Evolutionary conservation across 2,329 filamentous ascomycete species (phyloP).

Genomic region (Karstenula rhodostoma): DNA sequence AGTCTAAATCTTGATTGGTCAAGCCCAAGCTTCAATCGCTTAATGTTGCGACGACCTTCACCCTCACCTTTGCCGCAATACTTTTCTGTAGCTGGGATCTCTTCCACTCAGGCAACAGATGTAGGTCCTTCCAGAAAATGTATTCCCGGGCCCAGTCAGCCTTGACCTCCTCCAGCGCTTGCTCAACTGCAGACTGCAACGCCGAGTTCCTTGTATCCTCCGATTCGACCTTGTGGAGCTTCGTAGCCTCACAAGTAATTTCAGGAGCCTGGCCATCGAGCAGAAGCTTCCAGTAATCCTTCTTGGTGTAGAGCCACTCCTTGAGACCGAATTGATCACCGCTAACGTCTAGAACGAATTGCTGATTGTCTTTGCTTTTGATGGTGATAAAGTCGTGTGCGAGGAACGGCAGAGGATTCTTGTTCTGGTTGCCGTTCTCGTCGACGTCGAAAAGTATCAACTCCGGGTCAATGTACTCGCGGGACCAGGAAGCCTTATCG

Average conservation of each 20-base stretch:
- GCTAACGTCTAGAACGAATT: slow-evolving; percentile 1
- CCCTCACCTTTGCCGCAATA: not conserved
- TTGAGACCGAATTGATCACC: slow-evolving; percentile 8
- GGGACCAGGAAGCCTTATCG: not conserved
- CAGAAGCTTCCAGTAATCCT: not conserved
- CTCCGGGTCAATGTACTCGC: not conserved
- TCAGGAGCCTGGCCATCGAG: not conserved
- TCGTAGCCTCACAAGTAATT: not conserved
- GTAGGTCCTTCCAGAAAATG: not conserved
- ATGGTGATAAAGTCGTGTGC: slow-evolving; percentile 5
- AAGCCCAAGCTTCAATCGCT: not conserved
- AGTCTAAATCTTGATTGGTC: not conserved
- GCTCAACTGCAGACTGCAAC: not conserved
- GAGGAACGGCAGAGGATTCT: not conserved
- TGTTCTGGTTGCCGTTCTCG: not conserved
- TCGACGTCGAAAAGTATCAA: not conserved
- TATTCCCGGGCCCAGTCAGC: not conserved
- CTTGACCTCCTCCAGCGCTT: not conserved
- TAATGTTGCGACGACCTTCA: not conserved
- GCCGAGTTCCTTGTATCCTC: not conserved
- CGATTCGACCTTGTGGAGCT: not conserved
- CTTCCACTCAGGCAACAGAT: not conserved
- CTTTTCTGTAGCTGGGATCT: not conserved
- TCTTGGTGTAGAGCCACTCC: slow-evolving; percentile 1
- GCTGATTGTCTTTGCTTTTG: not conserved